Evolutionary conservation across 805 yeast genomes (phyloP).

Genomic region (Kodamaea jinghongensis): DNA sequence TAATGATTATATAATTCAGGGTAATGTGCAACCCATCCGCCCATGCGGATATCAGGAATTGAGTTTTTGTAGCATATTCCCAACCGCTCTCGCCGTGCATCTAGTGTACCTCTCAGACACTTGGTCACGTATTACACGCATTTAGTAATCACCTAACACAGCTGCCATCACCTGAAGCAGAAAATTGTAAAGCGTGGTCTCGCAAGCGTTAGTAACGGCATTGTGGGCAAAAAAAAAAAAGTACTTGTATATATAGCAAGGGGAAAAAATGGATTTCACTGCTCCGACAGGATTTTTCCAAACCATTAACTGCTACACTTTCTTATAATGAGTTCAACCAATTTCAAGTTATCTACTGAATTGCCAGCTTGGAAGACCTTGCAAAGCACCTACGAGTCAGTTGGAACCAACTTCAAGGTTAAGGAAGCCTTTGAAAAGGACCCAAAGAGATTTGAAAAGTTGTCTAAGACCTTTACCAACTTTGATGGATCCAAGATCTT

Average conservation of each 20-base stretch:
- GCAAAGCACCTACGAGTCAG: constrained; percentile 63
- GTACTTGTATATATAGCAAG: background rate
- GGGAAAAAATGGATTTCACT: constrained; percentile 7
- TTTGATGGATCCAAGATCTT: constrained; percentile 84
- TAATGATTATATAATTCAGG: too few species aligned
- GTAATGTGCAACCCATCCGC: too few species aligned
- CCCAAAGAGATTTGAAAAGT: constrained; percentile 69
- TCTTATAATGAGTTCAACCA: constrained; percentile 2
- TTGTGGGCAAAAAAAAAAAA: too few species aligned
- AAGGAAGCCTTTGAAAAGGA: constrained; percentile 77
- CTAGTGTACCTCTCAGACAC: too few species aligned
- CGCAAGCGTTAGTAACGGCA: background rate
- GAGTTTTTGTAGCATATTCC: too few species aligned
- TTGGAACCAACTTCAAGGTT: constrained; percentile 71
- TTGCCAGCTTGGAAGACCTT: constrained; percentile 83
- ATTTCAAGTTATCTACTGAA: constrained; percentile 61
- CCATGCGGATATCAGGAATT: too few species aligned
- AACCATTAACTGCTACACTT: background rate
- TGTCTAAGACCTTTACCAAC: constrained; percentile 75
- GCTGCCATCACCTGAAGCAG: background rate
- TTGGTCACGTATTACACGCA: background rate
- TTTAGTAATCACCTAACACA: background rate
- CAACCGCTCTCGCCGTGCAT: too few species aligned
- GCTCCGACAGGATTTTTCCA: constrained; percentile 4
- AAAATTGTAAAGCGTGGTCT: background rate